Evolutionary conservation across 352 stramenopile genomes (phyloP), one percentile per base, ranked within the genome.

Genomic region (Phytophthora melonis): DNA sequence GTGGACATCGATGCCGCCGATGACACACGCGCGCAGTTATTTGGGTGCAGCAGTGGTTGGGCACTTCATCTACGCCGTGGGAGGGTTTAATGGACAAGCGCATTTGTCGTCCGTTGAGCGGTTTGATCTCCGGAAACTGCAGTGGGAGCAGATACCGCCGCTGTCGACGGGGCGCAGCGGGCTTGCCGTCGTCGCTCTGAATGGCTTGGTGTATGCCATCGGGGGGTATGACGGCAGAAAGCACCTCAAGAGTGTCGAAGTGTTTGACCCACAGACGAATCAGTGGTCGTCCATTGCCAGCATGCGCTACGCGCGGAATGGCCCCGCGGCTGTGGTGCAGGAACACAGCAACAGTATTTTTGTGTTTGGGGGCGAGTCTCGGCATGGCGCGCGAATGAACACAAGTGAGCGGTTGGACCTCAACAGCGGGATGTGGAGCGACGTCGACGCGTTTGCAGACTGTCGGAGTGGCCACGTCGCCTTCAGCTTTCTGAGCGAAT

Each of bases 231-330:
- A 94, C 54, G 87, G 87, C 6, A 78, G 77, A 4, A 79, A 84
- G 19, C 87, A 94, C 47, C 60, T 94, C 25, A 85, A 86, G 60
- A 93, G 75, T 36, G 83, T 94, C 25, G 87, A 93, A 58, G 73
- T 88, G 14, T 93, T 83, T 27, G 84, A 93, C 25, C 77, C 84
- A 8, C 49, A 64, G 2, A 76, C 63, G 5, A 87, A 89, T 25
- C 23, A 84, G 41, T 94, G 87, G 87, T 72, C 67, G 1, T 58
- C 72, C 5, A 55, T 85, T 5, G 64, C 79, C 0, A 79, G 65
- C 39, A 94, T 94, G 87, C 74, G 69, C n/a, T 81, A 83, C 53
- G 75, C 84, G 3, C 80, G 87, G 27, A 94, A 94, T 45, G 87
- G 87, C 0, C 85, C 85, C 0, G 87, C 85, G 0, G 85, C 84